These are phyloP conservation scores for Sanghuangporus weigelae DNA, from an alignment of 1,284 basidiomycete species.

Conservation along the genomic window DNA sequence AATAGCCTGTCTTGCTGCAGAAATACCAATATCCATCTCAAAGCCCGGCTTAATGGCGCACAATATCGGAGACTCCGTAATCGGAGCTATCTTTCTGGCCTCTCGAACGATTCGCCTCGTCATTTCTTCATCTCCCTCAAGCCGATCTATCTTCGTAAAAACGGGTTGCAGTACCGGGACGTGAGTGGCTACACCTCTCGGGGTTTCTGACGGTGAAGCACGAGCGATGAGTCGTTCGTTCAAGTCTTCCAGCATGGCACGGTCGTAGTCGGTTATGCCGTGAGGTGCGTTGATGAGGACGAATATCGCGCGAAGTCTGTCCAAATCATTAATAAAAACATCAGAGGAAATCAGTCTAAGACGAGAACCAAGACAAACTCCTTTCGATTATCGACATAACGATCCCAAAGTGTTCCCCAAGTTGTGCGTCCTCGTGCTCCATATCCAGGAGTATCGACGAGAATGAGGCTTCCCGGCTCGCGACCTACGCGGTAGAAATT, in stretches of 20 bases:
- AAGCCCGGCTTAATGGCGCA: slow-evolving; percentile 45
- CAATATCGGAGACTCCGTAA: slow-evolving; percentile 59
- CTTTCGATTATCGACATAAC: slow-evolving; percentile 53
- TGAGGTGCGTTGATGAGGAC: slow-evolving; percentile 66
- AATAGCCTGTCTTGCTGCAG: slow-evolving; percentile 50
- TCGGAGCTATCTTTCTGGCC: slow-evolving; percentile 49
- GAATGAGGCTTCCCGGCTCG: slow-evolving; percentile 48
- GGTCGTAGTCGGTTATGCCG: slow-evolving; percentile 49
- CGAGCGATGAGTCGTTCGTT: slow-evolving; percentile 29
- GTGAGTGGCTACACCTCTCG: slow-evolving; percentile 25
- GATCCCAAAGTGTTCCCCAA: slow-evolving; percentile 65
- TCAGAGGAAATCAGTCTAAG: background rate
- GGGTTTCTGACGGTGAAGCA: slow-evolving; percentile 31
- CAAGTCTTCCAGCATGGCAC: slow-evolving; percentile 52
- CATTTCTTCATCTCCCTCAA: slow-evolving; percentile 26
- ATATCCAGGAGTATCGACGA: slow-evolving; percentile 77
- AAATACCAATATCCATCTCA: slow-evolving; percentile 43
- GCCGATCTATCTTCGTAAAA: slow-evolving; percentile 63
- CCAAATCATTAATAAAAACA: background rate
- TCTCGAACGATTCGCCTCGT: slow-evolving; percentile 30
- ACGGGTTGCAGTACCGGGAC: slow-evolving; percentile 59
- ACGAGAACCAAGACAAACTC: slow-evolving; percentile 40
- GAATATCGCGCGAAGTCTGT: slow-evolving; percentile 62
- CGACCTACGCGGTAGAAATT: slow-evolving; percentile 66
- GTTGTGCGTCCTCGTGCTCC: slow-evolving; percentile 65